phyloP scores from a whole-genome alignment of 1,284 basidiomycete species.

The Moesziomyces aphidis region DNA sequence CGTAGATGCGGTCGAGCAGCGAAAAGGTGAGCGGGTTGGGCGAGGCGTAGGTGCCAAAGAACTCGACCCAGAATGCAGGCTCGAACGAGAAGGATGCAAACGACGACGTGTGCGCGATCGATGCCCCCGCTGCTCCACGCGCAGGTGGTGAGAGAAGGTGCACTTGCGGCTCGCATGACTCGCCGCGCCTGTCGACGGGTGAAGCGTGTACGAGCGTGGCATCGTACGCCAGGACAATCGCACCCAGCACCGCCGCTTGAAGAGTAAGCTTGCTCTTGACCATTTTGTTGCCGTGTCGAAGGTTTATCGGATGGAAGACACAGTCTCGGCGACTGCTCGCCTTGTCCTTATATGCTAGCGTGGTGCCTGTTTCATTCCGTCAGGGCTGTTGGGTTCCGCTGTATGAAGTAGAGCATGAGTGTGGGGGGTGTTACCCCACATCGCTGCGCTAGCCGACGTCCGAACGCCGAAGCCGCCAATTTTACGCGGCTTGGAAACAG shows the following conservation, averaged over 20 bases:
- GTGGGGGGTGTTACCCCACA: background rate
- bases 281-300: background rate
- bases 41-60: constrained; percentile 5
- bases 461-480: constrained; percentile 4
- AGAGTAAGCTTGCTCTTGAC: background rate
- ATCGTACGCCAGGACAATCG: no score
- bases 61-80: constrained; percentile 15
- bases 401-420: background rate
- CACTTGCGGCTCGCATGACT: background rate
- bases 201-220: background rate
- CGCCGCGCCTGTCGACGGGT: background rate
- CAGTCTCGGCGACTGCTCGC: background rate
- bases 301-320: background rate
- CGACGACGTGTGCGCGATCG: constrained; percentile 3
- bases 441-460: constrained; percentile 2
- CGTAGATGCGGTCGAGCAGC: constrained; percentile 11
- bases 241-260: background rate
- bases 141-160: constrained; percentile 1
- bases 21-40: constrained; percentile 10
- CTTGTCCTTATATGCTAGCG: background rate
- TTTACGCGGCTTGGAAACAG: background rate
- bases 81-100: constrained; percentile 10
- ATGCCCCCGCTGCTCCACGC: background rate
- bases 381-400: background rate
- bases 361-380: background rate